phyloP scores from a whole-genome alignment of 176 grass and related monocot species.

The Carex littledalei region DNA sequence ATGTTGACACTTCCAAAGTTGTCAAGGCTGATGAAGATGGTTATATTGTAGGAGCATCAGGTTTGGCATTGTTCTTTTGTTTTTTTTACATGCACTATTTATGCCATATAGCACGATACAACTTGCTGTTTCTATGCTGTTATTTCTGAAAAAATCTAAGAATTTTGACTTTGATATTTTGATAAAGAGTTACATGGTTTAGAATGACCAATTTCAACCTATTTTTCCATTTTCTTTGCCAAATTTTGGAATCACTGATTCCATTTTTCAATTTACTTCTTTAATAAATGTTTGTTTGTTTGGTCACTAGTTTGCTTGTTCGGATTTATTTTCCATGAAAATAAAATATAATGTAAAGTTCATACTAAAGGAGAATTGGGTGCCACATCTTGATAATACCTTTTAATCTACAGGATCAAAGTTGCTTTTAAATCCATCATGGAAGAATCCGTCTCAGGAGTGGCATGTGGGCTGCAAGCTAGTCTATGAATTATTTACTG shows the following conservation, averaged over 20 bases:
- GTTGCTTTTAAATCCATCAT: slow-evolving; percentile 70
- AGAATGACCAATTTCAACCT: neutral
- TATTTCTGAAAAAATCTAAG: neutral
- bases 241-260: neutral
- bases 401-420: slow-evolving; percentile 43
- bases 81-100: neutral
- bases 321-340: neutral
- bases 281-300: neutral
- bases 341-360: neutral
- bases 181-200: neutral
- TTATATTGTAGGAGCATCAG: slow-evolving; percentile 73
- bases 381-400: neutral
- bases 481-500: slow-evolving; percentile 90
- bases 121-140: neutral
- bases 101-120: neutral
- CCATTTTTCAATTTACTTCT: neutral
- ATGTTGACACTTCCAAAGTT: slow-evolving; percentile 94
- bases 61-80: slow-evolving; percentile 34
- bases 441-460: slow-evolving; percentile 96
- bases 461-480: slow-evolving; percentile 96
- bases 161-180: neutral
- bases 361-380: neutral
- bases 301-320: neutral
- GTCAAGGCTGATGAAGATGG: slow-evolving; percentile 81
- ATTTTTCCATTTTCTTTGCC: neutral